Base-by-base conservation (phyloP, 371 early-diverging fungal species). In the Haplosporangium sp. region DNA sequence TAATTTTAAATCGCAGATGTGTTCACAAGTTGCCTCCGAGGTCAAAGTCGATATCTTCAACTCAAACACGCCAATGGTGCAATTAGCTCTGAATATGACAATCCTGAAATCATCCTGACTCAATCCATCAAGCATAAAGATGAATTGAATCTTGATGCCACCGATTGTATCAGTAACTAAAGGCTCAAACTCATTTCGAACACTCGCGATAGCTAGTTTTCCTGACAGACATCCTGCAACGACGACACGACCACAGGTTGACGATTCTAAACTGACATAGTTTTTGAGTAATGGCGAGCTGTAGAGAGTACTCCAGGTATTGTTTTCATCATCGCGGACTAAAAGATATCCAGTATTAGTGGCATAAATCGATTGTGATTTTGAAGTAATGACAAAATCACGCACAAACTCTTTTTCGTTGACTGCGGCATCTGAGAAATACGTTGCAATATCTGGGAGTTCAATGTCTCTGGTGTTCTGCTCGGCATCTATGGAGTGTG, bases 151-250 rank as follows among this genome's bases (percentile, higher is more conserved):
- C 63, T 81, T 81, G 72, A 75, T 69, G 1, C 76, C 76, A n/a
- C 72, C 76, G 15, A 74, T 34, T 0, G 72, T 81, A 11, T 74
- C 76, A 1, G 68, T 67, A 4, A 69, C 10, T 35, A 75, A 11
- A 2, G 75, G 38, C 72, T 85, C 57, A 73, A 92, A 91, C 34
- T 69, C 68, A 50, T 74, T 63, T 15, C 71, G 65, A 7, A 89
- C 82, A 63, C 91, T 91, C 11, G 86, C 35, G 19, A 92, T 70
- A 2, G 88, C 66, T 53, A 94, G 45, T 10, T 89, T 85, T 34
- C 94, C 93, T 45, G 82, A 45, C 17, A 92, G 84, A 27, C 86
- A 86, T 4, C 92, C 93, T 27, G 86, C 85, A 35, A 89, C 86
- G 1, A 90, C 83, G 39, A 91, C 61, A 7, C 86, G 74, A 5